These are phyloP conservation scores for Plasmopara viticola DNA, from an alignment of 352 stramenopile genomes.

Conservation along the genomic window DNA sequence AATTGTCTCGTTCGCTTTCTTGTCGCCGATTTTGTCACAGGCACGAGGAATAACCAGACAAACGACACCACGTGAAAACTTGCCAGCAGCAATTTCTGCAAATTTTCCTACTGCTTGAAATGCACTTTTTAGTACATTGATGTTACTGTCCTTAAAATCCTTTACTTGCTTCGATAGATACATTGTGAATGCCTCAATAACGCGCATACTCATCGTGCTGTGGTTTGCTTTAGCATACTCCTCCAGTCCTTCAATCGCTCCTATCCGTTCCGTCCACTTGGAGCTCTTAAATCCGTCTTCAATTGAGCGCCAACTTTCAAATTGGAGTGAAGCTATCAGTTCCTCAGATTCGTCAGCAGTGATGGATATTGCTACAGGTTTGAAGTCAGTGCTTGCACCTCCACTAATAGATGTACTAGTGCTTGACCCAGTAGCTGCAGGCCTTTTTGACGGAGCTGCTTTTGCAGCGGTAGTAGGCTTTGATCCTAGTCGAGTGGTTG, in stretches of 20 bases:
- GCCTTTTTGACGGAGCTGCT: constrained; percentile 24
- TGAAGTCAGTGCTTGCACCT: constrained; percentile 44
- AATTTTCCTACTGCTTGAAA: constrained; percentile 79
- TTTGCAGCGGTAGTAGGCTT: constrained; percentile 35
- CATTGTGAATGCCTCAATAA: constrained; percentile 72
- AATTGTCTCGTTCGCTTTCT: constrained; percentile 66
- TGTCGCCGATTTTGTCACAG: constrained; percentile 79
- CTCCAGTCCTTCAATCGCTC: constrained; percentile 64
- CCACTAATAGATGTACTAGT: constrained; percentile 9
- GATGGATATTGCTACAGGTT: constrained; percentile 54
- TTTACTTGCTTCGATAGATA: constrained; percentile 75
- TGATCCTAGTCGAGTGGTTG: constrained; percentile 40
- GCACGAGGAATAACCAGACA: constrained; percentile 59
- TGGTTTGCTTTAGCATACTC: constrained; percentile 47
- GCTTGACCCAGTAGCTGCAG: constrained; percentile 9
- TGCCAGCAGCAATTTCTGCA: constrained; percentile 43
- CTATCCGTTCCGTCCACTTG: constrained; percentile 83
- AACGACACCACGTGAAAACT: constrained; percentile 71
- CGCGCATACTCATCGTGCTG: constrained; percentile 42
- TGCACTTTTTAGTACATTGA: constrained; percentile 81
- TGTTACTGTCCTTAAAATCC: constrained; percentile 86
- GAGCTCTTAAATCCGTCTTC: constrained; percentile 53
- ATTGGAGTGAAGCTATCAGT: constrained; percentile 46
- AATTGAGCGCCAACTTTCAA: constrained; percentile 54
- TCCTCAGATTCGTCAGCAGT: constrained; percentile 61